These are phyloP conservation scores for Mycena rosella DNA, from an alignment of 768 basidiomycete genomes.

Conservation along the genomic window DNA sequence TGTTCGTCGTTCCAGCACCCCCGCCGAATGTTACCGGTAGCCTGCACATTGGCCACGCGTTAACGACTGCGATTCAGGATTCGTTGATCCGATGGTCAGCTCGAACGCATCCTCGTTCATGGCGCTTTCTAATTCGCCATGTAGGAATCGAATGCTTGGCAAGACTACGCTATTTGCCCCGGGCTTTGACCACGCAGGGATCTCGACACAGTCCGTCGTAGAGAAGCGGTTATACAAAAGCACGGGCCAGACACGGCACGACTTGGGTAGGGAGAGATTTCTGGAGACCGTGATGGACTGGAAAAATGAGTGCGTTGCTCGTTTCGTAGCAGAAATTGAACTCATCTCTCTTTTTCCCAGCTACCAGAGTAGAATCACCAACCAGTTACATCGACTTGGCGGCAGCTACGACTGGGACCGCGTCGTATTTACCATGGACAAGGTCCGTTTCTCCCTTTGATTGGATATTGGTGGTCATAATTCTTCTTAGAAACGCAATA, in stretches of 20 bases:
- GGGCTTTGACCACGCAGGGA: constrained; percentile 98
- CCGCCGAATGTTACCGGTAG: constrained; percentile 98
- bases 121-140: constrained; percentile 5
- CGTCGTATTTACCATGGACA: constrained; percentile 95
- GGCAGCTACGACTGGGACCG: constrained; percentile 96
- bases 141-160: constrained; percentile 97
- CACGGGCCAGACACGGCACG: constrained; percentile 86
- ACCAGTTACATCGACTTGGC: constrained; percentile 89
- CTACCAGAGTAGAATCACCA: constrained; percentile 93
- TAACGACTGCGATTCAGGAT: constrained; percentile 95
- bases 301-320: constrained; percentile 89
- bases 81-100: constrained; percentile 87
- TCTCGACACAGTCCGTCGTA: constrained; percentile 97
- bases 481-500: constrained; percentile 70
- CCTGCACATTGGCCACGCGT: constrained; percentile 94
- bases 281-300: constrained; percentile 93
- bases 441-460: constrained; percentile 58
- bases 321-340: neutral
- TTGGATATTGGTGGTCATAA: neutral
- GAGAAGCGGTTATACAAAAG: constrained; percentile 92
- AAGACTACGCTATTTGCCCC: constrained; percentile 91
- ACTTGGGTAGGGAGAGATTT: constrained; percentile 95
- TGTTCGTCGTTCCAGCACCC: constrained; percentile 90
- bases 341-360: constrained; percentile 52
- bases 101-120: neutral